These are phyloP conservation scores for Pleurotus eryngii DNA, from an alignment of 768 basidiomycete species.

Conservation along the genomic window DNA sequence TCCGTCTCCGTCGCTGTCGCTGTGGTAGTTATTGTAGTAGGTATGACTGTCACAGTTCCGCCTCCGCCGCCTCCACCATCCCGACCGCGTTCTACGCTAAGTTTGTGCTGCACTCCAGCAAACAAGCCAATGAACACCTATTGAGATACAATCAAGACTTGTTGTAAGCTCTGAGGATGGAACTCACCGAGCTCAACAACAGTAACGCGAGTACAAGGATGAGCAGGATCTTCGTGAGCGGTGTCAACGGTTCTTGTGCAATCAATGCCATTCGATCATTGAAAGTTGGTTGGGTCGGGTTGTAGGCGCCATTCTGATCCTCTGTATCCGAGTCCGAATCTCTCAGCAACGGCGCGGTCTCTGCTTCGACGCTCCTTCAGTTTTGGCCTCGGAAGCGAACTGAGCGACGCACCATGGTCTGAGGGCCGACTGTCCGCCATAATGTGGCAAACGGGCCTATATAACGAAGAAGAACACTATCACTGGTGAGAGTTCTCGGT, in stretches of 20 bases:
- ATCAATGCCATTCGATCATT: slow-evolving; percentile 47
- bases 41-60: slow-evolving; percentile 13
- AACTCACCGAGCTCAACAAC: slow-evolving; percentile 63
- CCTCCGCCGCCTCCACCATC: slow-evolving; percentile 27
- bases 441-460: slow-evolving; percentile 1
- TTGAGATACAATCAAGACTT: neutral
- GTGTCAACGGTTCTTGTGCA: slow-evolving; percentile 75
- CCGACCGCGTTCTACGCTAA: slow-evolving; percentile 46
- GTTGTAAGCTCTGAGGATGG: neutral
- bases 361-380: slow-evolving; percentile 28
- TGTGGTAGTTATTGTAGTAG: slow-evolving; percentile 38
- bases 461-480: too few relatives aligned
- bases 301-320: slow-evolving; percentile 15
- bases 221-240: slow-evolving; percentile 80
- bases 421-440: slow-evolving; percentile 42
- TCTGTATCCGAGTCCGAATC: slow-evolving; percentile 40
- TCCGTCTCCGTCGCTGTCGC: slow-evolving; percentile 24
- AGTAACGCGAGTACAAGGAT: slow-evolving; percentile 73
- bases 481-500: too few relatives aligned
- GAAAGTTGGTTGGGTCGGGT: slow-evolving; percentile 31
- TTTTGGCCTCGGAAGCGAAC: slow-evolving; percentile 39
- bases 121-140: slow-evolving; percentile 91
- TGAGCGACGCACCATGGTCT: slow-evolving; percentile 9
- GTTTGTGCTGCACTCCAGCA: slow-evolving; percentile 80
- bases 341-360: slow-evolving; percentile 62